Base-by-base conservation (phyloP, 768 basidiomycete species). In the Boletus pseudopeckii region DNA sequence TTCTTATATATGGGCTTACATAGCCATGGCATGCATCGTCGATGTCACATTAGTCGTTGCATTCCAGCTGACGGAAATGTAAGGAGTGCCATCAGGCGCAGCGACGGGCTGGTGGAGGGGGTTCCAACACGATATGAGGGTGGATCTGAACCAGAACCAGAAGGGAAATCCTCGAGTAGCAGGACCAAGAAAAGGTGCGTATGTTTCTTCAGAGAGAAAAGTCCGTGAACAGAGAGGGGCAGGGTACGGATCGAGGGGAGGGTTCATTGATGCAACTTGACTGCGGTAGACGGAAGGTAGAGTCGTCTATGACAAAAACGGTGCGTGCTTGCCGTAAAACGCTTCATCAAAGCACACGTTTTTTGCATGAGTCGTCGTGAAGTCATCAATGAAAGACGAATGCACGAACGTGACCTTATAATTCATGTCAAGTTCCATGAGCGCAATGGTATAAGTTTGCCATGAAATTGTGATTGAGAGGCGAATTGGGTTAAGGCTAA, bases 11-110 rank as follows among this genome's bases (percentile, higher is more conserved):
- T 30, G 24, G 45, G 52, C 38, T 53, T 45, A 26, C 55, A 51
- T 59, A 45, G 53, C 52, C 54, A 54, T 63, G 36, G 18, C 41
- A 33, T 34, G 54, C 17, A 40, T 45, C 20, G 33, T 47, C 39
- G n/a, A 48, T 36, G 47, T 38, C 55, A 48, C 43, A 34, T 53
- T 50, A 47, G 45, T 45, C 20, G 52, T 20, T 52, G 42, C 20
- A 18, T 34, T 51, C 34, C 41, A 55, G 50, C 4, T 18, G 40
- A 48, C 66, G 66, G 65, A 63, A 57, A 66, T 67, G 51, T 18
- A 55, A 32, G 50, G 42, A 41, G 40, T 47, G 24, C 36, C 55
- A 59, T 55, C 52, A 57, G 22, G 44, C 54, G 61, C 54, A 56
- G 53, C 17, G 38, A 32, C 24, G 38, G 33, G 32, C 38, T 45